Conservation (phyloP, 2,329 filamentous ascomycete genomes). For the Xylariomycetidae sp. region DNA sequence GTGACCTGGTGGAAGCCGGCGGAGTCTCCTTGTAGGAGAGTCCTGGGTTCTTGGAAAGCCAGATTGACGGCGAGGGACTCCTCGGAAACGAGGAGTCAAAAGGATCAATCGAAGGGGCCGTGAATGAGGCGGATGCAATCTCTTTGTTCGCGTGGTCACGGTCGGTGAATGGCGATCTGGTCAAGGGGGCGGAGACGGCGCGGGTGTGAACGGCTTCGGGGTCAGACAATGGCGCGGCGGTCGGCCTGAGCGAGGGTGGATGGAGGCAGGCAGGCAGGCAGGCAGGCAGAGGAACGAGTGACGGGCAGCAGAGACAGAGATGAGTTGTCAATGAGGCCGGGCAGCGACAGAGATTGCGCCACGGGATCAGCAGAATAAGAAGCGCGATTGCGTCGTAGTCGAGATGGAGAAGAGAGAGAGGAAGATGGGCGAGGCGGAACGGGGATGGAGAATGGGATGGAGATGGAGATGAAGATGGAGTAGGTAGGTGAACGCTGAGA, state of each 20-base stretch:
- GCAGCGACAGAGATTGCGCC: too few relatives aligned
- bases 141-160: too few relatives aligned
- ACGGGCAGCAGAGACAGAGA: neutral
- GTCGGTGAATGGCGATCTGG: too few relatives aligned
- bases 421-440: neutral
- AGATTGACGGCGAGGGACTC: conserved; percentile 22
- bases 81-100: conserved; percentile 20
- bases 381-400: neutral
- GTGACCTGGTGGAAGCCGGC: conserved; percentile 21
- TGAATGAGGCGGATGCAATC: too few relatives aligned
- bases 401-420: neutral
- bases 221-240: too few relatives aligned
- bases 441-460: conserved; percentile 4
- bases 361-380: too few relatives aligned
- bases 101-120: conserved; percentile 1
- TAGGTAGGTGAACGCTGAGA: conserved; percentile 2
- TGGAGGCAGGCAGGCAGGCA: neutral
- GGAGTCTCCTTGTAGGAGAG: conserved; percentile 19
- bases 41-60: conserved; percentile 22
- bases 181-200: too few relatives aligned
- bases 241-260: too few relatives aligned
- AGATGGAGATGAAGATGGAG: conserved; percentile 4
- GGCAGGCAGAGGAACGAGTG: conserved; percentile 1
- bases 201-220: too few relatives aligned
- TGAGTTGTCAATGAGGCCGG: neutral